phyloP scores from a whole-genome alignment of 2,329 filamentous ascomycete species.

The Verticillium dahliae region DNA sequence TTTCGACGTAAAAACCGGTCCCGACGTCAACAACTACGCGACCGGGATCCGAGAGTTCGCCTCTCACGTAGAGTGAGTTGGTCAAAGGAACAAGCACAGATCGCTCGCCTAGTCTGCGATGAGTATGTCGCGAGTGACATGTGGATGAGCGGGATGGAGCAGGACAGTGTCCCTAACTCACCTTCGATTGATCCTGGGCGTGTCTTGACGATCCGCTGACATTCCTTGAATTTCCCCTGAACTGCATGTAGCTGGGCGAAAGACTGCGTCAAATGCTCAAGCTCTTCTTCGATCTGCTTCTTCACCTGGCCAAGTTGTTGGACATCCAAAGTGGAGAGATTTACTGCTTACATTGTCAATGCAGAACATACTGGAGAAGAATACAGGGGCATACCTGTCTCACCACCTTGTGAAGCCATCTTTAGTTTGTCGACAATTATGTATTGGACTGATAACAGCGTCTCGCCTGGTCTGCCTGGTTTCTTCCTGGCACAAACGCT shows the following conservation, averaged over 20 bases:
- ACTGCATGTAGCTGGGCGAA: slow-evolving; percentile 86
- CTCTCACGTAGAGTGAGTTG: slow-evolving; percentile 89
- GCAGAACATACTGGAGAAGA: neutral
- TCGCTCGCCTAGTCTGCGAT: slow-evolving; percentile 18
- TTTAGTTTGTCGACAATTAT: neutral
- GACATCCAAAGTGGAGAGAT: slow-evolving; percentile 68
- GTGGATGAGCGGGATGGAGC: too few species aligned
- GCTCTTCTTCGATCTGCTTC: slow-evolving; percentile 91
- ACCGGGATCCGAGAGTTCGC: slow-evolving; percentile 65
- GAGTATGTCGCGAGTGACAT: neutral
- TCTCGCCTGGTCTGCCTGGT: neutral
- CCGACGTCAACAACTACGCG: slow-evolving; percentile 87
- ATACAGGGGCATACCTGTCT: slow-evolving; percentile 4
- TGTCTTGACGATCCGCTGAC: slow-evolving; percentile 65
- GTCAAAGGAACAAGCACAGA: slow-evolving; percentile 87
- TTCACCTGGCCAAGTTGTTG: slow-evolving; percentile 89
- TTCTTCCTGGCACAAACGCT: neutral
- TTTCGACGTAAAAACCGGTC: slow-evolving; percentile 92
- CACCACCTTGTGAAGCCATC: slow-evolving; percentile 8
- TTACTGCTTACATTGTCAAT: slow-evolving; percentile 31
- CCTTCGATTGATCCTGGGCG: slow-evolving; percentile 23
- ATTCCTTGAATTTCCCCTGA: slow-evolving; percentile 88
- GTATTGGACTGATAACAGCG: neutral
- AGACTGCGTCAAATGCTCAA: slow-evolving; percentile 86
- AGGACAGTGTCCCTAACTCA: slow-evolving; percentile 9